Evolutionary conservation across 352 stramenopile species (phyloP).

Genomic region (Globisporangium iwayamae): DNA sequence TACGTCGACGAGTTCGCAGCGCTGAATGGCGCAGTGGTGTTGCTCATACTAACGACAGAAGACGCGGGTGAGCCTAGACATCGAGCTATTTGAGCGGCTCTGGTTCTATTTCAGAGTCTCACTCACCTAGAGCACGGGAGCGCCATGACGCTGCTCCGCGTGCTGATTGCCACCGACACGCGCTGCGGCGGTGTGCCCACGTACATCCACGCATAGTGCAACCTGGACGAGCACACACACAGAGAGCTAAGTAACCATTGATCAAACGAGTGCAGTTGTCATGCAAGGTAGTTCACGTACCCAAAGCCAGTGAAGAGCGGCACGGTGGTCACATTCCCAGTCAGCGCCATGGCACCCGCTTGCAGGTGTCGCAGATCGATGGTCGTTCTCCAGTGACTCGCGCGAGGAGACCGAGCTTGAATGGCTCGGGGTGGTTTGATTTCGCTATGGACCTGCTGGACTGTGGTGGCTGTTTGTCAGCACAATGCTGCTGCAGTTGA

Average conservation of each 20-base stretch:
- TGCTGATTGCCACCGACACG: constrained; percentile 74
- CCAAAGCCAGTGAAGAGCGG: background rate
- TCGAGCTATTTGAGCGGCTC: constrained; percentile 41
- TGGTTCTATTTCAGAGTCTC: constrained; percentile 12
- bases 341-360: background rate
- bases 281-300: background rate
- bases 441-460: background rate
- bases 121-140: constrained; percentile 66
- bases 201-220: constrained; percentile 81
- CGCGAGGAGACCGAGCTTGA: background rate
- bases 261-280: background rate
- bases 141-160: constrained; percentile 62
- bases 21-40: constrained; percentile 66
- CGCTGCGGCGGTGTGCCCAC: constrained; percentile 70
- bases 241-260: background rate
- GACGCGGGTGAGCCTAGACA: too few relatives aligned
- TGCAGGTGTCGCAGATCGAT: background rate
- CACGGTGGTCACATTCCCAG: background rate
- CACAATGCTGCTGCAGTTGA: background rate
- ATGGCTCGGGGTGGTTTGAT: background rate
- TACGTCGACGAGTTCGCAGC: constrained; percentile 58
- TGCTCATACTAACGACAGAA: constrained; percentile 6
- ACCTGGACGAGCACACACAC: background rate
- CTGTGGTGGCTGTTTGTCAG: background rate
- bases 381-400: background rate